Evolutionary conservation across 2,329 filamentous ascomycete genomes (phyloP).

Genomic region (Apiospora sp.): DNA sequence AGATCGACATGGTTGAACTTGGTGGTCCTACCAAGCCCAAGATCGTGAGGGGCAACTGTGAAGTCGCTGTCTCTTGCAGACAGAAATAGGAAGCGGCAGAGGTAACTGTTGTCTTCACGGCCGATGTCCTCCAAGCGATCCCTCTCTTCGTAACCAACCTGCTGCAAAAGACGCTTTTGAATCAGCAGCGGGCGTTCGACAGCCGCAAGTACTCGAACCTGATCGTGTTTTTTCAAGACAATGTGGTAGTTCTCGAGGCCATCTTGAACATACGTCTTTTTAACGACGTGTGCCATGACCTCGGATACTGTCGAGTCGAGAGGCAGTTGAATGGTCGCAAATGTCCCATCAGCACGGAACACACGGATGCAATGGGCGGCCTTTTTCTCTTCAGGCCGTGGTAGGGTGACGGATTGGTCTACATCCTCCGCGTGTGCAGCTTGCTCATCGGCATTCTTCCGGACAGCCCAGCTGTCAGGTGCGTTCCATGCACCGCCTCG

Average conservation of each 20-base stretch:
- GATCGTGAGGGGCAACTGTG: slow-evolving; percentile 77
- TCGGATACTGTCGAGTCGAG: slow-evolving; percentile 87
- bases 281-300: slow-evolving; percentile 87
- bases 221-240: slow-evolving; percentile 90
- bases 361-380: slow-evolving; percentile 91
- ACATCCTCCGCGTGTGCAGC: slow-evolving; percentile 64
- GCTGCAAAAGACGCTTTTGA: slow-evolving; percentile 89
- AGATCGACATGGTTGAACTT: slow-evolving; percentile 96
- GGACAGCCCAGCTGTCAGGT: slow-evolving; percentile 96
- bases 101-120: slow-evolving; percentile 95
- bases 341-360: slow-evolving; percentile 92
- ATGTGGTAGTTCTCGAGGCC: slow-evolving; percentile 95
- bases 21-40: slow-evolving; percentile 81
- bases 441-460: slow-evolving; percentile 73
- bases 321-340: slow-evolving; percentile 86
- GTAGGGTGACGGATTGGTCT: slow-evolving; percentile 73
- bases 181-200: slow-evolving; percentile 86
- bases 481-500: slow-evolving; percentile 80
- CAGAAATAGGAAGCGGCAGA: slow-evolving; percentile 94
- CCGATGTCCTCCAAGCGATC: slow-evolving; percentile 94
- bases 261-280: slow-evolving; percentile 92
- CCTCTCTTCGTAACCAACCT: slow-evolving; percentile 86
- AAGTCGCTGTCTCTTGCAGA: slow-evolving; percentile 87
- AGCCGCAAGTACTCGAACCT: slow-evolving; percentile 80
- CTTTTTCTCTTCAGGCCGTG: slow-evolving; percentile 76